These are phyloP conservation scores for Penicillium lividum DNA, from an alignment of 495 filamentous ascomycete species.

Conservation along the genomic window DNA sequence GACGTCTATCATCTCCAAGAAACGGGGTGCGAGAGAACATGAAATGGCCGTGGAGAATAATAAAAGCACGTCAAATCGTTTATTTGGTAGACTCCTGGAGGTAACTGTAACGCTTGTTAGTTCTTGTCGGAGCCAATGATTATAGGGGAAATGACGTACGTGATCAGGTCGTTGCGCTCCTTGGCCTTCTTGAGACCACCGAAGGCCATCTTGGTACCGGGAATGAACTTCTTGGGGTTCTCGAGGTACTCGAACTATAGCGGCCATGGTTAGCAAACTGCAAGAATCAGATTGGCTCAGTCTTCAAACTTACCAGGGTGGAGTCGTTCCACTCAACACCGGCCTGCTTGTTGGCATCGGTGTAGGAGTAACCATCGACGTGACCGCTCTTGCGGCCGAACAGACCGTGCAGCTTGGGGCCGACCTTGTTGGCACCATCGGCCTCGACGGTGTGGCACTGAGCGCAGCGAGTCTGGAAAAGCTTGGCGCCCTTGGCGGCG, in stretches of 20 bases:
- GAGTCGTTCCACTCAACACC: slow-evolving; percentile 84
- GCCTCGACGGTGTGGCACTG: slow-evolving; percentile 96
- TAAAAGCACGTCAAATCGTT: slow-evolving; percentile 35
- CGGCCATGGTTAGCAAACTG: slow-evolving; percentile 14
- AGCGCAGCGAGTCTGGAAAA: slow-evolving; percentile 98
- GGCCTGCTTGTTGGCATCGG: slow-evolving; percentile 99
- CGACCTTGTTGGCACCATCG: slow-evolving; percentile 93
- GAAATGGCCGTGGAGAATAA: slow-evolving; percentile 17
- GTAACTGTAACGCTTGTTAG: slow-evolving; percentile 47
- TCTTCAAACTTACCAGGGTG: slow-evolving; percentile 68
- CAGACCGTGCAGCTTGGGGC: slow-evolving; percentile 94
- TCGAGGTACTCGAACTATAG: slow-evolving; percentile 80
- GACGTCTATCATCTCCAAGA: slow-evolving; percentile 27
- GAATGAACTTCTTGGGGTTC: slow-evolving; percentile 96
- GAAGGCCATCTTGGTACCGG: slow-evolving; percentile 99
- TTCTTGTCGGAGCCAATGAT: not conserved
- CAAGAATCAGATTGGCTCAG: not conserved
- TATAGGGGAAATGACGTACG: slow-evolving; percentile 58
- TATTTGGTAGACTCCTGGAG: slow-evolving; percentile 66
- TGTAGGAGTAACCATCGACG: slow-evolving; percentile 93
- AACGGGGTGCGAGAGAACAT: slow-evolving; percentile 28
- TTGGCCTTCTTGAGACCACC: slow-evolving; percentile 99
- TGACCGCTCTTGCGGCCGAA: slow-evolving; percentile 94
- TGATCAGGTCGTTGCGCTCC: slow-evolving; percentile 99
- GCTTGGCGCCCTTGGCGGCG: slow-evolving; percentile 93